Percentiles rank a stretch among this genome's conserved stretches.
phyloP scores from a whole-genome alignment of 2,329 filamentous ascomycete genomes.

The Penicillium sp. region DNA sequence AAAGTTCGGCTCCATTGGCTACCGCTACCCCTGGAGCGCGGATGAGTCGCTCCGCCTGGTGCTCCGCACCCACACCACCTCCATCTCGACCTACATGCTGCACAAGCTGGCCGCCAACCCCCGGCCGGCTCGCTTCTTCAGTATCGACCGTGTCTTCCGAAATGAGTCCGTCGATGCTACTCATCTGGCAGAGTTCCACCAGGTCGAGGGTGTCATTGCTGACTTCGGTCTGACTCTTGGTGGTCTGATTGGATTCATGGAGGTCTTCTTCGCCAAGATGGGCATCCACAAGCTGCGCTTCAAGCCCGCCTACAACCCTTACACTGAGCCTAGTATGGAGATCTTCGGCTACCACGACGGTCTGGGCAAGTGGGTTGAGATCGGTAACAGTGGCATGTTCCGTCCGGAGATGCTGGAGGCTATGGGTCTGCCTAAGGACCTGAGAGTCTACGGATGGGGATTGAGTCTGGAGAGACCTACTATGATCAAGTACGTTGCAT shows the following conservation, averaged over 20 bases:
- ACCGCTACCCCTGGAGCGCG: conserved; percentile 89
- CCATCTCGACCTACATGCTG: conserved; percentile 85
- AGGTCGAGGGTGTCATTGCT: conserved; percentile 97
- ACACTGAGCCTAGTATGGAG: conserved; percentile 96
- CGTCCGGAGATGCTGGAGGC: conserved; percentile 93
- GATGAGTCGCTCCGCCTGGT: conserved; percentile 86
- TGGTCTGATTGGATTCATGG: conserved; percentile 90
- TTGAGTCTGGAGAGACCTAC: conserved; percentile 89
- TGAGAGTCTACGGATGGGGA: conserved; percentile 93
- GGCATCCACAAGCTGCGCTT: conserved; percentile 83
- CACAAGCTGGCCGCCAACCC: conserved; percentile 83
- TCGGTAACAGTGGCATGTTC: conserved; percentile 99
- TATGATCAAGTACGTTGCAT: conserved; percentile 81
- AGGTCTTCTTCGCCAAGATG: conserved; percentile 95
- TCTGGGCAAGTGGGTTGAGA: conserved; percentile 88
- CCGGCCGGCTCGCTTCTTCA: conserved; percentile 92
- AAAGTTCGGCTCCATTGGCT: conserved; percentile 92
- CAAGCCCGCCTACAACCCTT: conserved; percentile 96
- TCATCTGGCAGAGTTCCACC: conserved; percentile 96
- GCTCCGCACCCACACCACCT: conserved; percentile 92
- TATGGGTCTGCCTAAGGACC: conserved; percentile 88
- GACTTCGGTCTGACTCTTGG: conserved; percentile 92
- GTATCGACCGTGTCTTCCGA: conserved; percentile 95
- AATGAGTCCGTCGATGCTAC: conserved; percentile 98
- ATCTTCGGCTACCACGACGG: conserved; percentile 95